phyloP scores from a whole-genome alignment of 345 rosid genomes.

The Populus euphratica region DNA sequence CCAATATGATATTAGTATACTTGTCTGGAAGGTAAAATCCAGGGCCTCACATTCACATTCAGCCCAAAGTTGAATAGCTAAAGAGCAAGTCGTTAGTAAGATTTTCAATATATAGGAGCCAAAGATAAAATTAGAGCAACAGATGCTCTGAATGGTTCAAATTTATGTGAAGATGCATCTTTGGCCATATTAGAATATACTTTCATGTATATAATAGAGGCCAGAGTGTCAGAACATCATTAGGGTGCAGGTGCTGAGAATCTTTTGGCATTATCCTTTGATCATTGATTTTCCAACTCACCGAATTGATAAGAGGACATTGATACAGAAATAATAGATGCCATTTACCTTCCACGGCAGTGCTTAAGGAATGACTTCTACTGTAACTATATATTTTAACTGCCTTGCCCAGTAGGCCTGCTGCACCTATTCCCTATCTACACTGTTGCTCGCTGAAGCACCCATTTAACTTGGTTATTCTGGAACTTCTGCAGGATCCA shows the following conservation, averaged over 20 bases:
- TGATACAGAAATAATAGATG: not conserved
- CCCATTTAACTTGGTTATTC: not conserved
- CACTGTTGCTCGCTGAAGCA: not conserved
- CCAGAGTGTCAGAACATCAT: conserved; percentile 16
- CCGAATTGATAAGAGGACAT: not conserved
- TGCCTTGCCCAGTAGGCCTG: not conserved
- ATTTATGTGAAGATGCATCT: conserved; percentile 2
- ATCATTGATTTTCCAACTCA: not conserved
- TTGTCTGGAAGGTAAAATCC: conserved; percentile 82
- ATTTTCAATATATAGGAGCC: not conserved
- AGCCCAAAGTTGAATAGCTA: conserved; percentile 2
- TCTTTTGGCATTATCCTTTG: conserved; percentile 2
- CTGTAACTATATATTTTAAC: not conserved
- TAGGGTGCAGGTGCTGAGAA: conserved; percentile 7
- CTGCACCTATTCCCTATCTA: not conserved
- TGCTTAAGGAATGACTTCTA: not conserved
- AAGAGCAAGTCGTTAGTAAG: not conserved
- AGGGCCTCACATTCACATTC: not conserved
- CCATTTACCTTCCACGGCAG: not conserved
- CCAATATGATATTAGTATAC: conserved; percentile 86
- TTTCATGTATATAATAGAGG: not conserved
- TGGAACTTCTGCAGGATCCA: conserved; percentile 55
- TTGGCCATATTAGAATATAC: not conserved
- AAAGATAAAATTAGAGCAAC: not conserved
- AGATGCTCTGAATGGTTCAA: not conserved